phyloP scores from a whole-genome alignment of 495 filamentous ascomycete species.

The Hapsidospora chrysogenum region DNA sequence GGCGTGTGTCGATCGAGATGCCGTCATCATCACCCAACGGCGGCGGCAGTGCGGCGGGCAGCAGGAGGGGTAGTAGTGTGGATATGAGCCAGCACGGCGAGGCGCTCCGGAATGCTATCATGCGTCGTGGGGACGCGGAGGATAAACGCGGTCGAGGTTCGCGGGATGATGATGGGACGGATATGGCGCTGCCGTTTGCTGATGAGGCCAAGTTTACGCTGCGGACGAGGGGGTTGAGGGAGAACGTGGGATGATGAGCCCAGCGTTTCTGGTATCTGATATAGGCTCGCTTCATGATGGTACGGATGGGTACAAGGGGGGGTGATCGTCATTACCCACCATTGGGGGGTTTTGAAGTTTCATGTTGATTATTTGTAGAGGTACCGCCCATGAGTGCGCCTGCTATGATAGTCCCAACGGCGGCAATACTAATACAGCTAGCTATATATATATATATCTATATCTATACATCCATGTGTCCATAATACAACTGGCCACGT shows the following conservation, averaged over 20 bases:
- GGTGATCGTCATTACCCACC: no score
- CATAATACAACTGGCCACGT: neutral
- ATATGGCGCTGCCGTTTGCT: conserved; percentile 20
- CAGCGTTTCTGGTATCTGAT: no score
- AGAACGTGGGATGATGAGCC: conserved; percentile 18
- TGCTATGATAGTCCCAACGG: no score
- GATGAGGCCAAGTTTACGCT: conserved; percentile 18
- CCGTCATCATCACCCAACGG: conserved; percentile 7
- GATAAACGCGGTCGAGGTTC: conserved; percentile 1
- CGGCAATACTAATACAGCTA: no score
- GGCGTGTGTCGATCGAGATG: conserved; percentile 2
- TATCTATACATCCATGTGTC: neutral
- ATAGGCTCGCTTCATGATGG: no score
- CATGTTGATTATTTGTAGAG: no score
- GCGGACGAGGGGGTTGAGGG: conserved; percentile 29
- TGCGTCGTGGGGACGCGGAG: conserved; percentile 6
- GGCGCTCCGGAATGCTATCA: conserved; percentile 14
- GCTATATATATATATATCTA: no score
- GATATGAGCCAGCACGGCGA: conserved; percentile 18
- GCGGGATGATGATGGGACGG: conserved; percentile 1
- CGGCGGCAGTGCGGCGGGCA: conserved; percentile 21
- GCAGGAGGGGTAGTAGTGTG: conserved; percentile 28
- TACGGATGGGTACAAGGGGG: no score
- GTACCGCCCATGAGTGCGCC: no score
- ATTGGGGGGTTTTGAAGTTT: no score